A percentile compares a stretch with the other conserved stretches of the same genome.
Evolutionary conservation across 2,329 filamentous ascomycete species (phyloP).

Genomic region (Aspergillus hortae): DNA sequence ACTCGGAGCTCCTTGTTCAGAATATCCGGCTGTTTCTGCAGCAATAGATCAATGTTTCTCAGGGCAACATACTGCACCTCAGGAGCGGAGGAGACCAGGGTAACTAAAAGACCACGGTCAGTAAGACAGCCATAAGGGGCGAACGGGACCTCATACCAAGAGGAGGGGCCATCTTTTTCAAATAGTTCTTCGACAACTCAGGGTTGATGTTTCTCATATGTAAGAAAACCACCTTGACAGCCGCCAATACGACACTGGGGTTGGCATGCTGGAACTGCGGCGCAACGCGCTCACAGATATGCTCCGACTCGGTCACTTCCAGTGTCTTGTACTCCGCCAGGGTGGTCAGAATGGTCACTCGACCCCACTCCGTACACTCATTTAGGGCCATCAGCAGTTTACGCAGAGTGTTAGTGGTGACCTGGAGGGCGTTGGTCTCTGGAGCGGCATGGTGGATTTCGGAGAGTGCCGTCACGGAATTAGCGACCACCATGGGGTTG

Average conservation of each 20-base stretch:
- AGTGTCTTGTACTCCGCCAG: conserved; percentile 80
- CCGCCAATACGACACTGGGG: conserved; percentile 92
- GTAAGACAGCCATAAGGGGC: background rate
- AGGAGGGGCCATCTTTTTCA: conserved; percentile 98
- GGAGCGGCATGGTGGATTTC: conserved; percentile 90
- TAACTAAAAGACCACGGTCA: conserved; percentile 59
- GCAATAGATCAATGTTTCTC: conserved; percentile 89
- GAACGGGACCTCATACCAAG: conserved; percentile 59
- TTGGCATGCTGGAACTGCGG: conserved; percentile 99
- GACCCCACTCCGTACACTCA: conserved; percentile 97
- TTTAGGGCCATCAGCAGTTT: conserved; percentile 96
- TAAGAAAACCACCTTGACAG: conserved; percentile 94
- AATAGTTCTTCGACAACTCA: conserved; percentile 76
- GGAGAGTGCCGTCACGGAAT: conserved; percentile 87
- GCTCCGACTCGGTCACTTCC: conserved; percentile 95
- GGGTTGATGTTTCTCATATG: conserved; percentile 84
- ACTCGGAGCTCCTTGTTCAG: conserved; percentile 95
- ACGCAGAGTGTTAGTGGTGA: conserved; percentile 80
- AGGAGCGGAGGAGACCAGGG: conserved; percentile 87
- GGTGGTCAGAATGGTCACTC: conserved; percentile 87
- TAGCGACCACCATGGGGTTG: conserved; percentile 98
- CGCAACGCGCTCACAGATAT: conserved; percentile 93
- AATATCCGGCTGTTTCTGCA: conserved; percentile 95
- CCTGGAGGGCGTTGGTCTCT: conserved; percentile 80
- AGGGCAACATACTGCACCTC: conserved; percentile 98